These are phyloP conservation scores for Medicago arabica DNA, from an alignment of 306 rosid genomes.

Conservation along the genomic window DNA sequence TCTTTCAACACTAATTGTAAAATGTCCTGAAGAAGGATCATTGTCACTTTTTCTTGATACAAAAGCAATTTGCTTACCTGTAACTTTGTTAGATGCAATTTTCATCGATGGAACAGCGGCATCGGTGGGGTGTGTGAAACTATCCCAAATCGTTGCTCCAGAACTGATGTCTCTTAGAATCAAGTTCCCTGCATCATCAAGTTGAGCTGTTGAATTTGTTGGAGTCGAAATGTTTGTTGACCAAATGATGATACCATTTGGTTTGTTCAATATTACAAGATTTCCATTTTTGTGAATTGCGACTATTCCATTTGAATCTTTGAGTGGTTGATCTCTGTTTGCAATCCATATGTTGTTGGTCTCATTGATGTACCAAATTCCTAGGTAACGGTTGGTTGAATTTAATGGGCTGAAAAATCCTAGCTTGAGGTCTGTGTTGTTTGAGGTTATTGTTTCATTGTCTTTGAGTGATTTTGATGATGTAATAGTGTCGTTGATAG, in stretches of 20 bases:
- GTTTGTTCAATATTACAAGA: slow-evolving; percentile 38
- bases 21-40: slow-evolving; percentile 42
- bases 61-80: slow-evolving; percentile 35
- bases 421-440: slow-evolving; percentile 40
- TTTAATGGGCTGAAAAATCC: slow-evolving; percentile 46
- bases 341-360: slow-evolving; percentile 44
- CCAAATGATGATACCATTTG: slow-evolving; percentile 43
- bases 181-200: slow-evolving; percentile 39
- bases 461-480: slow-evolving; percentile 36
- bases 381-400: slow-evolving; percentile 41
- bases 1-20: slow-evolving; percentile 22
- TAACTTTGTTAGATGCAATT: slow-evolving; percentile 4
- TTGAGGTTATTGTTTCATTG: slow-evolving; percentile 35
- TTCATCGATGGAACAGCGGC: slow-evolving; percentile 34
- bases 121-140: slow-evolving; percentile 42
- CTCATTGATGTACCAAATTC: slow-evolving; percentile 39
- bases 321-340: slow-evolving; percentile 43
- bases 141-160: slow-evolving; percentile 36
- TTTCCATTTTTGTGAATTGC: slow-evolving; percentile 43
- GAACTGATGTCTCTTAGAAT: slow-evolving; percentile 20
- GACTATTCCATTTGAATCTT: slow-evolving; percentile 42
- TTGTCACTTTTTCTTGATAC: slow-evolving; percentile 39
- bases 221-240: slow-evolving; percentile 40
- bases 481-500: slow-evolving; percentile 34
- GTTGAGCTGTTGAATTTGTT: slow-evolving; percentile 26